Evolutionary conservation across 495 filamentous ascomycete genomes (phyloP).

Genomic region (Pyrenopolyporus hunteri): DNA sequence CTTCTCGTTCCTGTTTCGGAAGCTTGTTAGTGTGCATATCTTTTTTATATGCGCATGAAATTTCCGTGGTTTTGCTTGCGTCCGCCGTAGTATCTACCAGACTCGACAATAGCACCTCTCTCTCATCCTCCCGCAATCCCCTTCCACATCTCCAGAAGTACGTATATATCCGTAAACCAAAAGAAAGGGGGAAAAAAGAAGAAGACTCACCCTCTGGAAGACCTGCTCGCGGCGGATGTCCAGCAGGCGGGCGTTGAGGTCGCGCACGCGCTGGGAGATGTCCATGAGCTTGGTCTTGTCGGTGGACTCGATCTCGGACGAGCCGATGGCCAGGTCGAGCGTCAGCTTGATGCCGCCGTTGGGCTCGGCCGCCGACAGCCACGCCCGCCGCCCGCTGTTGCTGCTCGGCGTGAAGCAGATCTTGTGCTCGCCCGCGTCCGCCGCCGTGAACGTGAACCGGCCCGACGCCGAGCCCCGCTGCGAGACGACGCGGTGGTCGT

Average conservation of each 20-base stretch:
- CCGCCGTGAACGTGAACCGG: constrained; percentile 94
- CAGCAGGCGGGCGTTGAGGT: constrained; percentile 84
- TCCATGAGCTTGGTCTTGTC: constrained; percentile 94
- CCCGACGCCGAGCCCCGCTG: constrained; percentile 78
- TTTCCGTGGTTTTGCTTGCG: too few species aligned
- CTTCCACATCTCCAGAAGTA: neutral
- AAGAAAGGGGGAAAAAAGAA: constrained; percentile 2
- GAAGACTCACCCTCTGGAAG: constrained; percentile 83
- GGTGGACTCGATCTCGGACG: constrained; percentile 88
- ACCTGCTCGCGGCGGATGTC: constrained; percentile 95
- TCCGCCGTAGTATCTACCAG: too few species aligned
- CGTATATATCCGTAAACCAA: neutral
- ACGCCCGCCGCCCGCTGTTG: constrained; percentile 62
- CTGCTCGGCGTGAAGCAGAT: constrained; percentile 90
- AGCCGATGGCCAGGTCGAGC: constrained; percentile 93
- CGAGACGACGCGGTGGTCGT: constrained; percentile 92
- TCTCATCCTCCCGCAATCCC: neutral
- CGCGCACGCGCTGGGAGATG: constrained; percentile 86
- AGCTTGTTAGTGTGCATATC: constrained; percentile 15
- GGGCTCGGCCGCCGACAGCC: constrained; percentile 68
- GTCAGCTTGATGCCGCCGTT: constrained; percentile 79
- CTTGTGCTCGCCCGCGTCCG: constrained; percentile 90
- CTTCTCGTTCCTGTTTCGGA: constrained; percentile 81
- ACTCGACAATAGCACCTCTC: too few species aligned
- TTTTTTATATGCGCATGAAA: too few species aligned